phyloP scores from a whole-genome alignment of 169 alveolate genomes.

The Theileria equi region DNA sequence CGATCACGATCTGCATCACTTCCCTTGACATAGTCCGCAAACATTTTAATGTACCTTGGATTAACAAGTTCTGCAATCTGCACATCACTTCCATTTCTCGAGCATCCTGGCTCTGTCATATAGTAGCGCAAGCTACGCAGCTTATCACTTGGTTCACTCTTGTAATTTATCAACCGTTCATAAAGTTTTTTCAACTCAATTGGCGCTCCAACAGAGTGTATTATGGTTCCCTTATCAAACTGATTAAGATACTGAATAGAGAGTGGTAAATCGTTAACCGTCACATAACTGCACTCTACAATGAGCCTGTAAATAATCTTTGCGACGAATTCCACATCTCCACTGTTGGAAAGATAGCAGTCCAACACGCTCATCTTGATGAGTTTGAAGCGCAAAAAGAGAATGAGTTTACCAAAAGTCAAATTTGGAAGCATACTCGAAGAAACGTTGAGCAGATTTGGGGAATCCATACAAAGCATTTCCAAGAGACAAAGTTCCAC shows the following conservation, averaged over 20 bases:
- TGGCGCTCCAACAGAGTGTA: conserved; percentile 27
- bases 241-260: conserved; percentile 17
- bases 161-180: conserved; percentile 2
- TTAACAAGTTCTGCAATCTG: conserved; percentile 39
- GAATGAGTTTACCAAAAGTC: conserved; percentile 35
- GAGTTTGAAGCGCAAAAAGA: conserved; percentile 45
- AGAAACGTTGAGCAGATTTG: conserved; percentile 34
- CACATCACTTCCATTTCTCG: conserved; percentile 36
- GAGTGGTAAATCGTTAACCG: conserved; percentile 12
- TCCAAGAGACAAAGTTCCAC: conserved; percentile 56
- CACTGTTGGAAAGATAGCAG: conserved; percentile 29
- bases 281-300: conserved; percentile 15
- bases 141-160: not conserved
- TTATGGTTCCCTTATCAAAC: conserved; percentile 1
- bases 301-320: conserved; percentile 26
- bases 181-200: conserved; percentile 4
- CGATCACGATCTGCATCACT: conserved; percentile 28
- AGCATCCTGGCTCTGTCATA: conserved; percentile 11
- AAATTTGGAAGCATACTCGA: conserved; percentile 52
- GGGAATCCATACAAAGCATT: conserved; percentile 46
- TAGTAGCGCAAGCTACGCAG: conserved; percentile 31
- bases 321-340: conserved; percentile 40
- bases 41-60: conserved; percentile 27
- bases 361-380: conserved; percentile 55
- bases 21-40: conserved; percentile 39